Evolutionary conservation across 2,329 filamentous ascomycete genomes (phyloP), one percentile per base, ranked within the genome.

Genomic region (Pyrenochaeta sp.): DNA sequence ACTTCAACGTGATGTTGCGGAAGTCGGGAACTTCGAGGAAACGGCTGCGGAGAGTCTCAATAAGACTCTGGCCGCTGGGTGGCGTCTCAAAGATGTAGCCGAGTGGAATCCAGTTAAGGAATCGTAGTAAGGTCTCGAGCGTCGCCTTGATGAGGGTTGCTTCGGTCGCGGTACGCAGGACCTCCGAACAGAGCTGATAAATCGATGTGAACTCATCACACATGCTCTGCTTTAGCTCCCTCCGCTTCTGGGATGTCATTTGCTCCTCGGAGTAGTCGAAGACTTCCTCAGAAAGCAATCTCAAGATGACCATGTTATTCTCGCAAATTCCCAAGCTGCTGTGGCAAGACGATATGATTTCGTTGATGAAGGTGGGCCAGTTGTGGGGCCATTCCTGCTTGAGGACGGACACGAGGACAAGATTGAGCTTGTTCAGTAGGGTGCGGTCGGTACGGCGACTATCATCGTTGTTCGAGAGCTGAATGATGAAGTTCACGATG

Each of bases 341-440:
- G 71, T 96, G 92, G 75, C 92, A 97, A 42, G 94, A 93, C 15
- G 90, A 88, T 63, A 99, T 91, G 74, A 99, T 99, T 78, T 99
- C 94, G 79, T 97, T 97, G 82, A 99, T 97, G 75, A 99, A 99
- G 14, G 91, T 96, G 8, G 95, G 94, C 94, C 95, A 99, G 80
- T 99, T 96, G 76, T 97, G 93, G 44, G 94, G 94, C 94, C 94
- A 99, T 75, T 99, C 94, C 76, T 99, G 94, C 81, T 99, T 99
- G 68, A 99, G 80, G 53, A 99, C 93, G 44, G 92, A 96, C 61
- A 99, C 90, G 54, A 99, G 87, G 45, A 97, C 93, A 63, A 99
- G 83, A 68, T 99, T 99, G 51, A 99, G 86, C 80, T 99, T 99
- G 82, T 97, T 97, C 68, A 99, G 80, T 48, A 99, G 84, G 22